These are phyloP conservation scores for Cyanidioschyzon merolae DNA, from an alignment of 23 red algal genomes.

Conservation along the genomic window DNA sequence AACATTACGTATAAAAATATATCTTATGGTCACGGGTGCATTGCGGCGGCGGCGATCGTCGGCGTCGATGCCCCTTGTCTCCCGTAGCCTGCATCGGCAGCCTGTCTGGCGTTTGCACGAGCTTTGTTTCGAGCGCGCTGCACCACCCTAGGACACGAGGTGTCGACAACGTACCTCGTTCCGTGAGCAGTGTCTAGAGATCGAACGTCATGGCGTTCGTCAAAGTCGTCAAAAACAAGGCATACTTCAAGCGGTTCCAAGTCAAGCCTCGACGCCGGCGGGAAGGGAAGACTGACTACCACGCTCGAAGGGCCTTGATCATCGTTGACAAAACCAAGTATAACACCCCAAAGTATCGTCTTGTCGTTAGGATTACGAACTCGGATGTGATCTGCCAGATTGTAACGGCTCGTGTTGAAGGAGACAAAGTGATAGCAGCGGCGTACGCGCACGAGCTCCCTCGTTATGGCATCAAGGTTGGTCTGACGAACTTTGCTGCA, in stretches of 20 bases:
- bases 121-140: too few relatives aligned
- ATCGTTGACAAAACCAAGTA: conserved; percentile 89
- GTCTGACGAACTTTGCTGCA: conserved; percentile 91
- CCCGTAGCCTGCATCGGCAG: too few relatives aligned
- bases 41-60: background rate
- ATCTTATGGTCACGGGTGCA: background rate
- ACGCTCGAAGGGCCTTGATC: conserved; percentile 56
- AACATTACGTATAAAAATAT: background rate
- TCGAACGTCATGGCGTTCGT: conserved; percentile 20
- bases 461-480: conserved; percentile 86
- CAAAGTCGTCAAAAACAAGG: conserved; percentile 82
- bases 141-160: too few relatives aligned
- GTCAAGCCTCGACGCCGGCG: conserved; percentile 90
- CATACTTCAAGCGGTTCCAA: conserved; percentile 92
- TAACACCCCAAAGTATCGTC: conserved; percentile 89
- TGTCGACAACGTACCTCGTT: too few relatives aligned
- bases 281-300: conserved; percentile 94
- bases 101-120: too few relatives aligned
- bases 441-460: conserved; percentile 99
- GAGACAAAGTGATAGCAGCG: conserved; percentile 75
- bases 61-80: too few relatives aligned
- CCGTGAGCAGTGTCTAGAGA: too few relatives aligned
- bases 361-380: conserved; percentile 96
- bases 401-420: conserved; percentile 59
- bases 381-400: conserved; percentile 90